phyloP scores from a whole-genome alignment of 441 rosid genomes.

The Adansonia madagascariensis region DNA sequence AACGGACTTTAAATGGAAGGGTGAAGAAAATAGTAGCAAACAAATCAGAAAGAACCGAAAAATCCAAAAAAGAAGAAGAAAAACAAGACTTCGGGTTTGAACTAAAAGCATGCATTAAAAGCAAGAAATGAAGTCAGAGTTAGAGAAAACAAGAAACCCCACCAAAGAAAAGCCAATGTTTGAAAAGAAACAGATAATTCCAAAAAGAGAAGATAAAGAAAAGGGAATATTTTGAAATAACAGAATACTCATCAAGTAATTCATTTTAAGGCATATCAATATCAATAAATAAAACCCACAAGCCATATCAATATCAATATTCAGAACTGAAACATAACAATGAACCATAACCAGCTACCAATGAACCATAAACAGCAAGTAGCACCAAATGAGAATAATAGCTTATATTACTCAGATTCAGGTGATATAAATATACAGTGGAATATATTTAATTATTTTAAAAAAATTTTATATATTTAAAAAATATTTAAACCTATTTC shows the following conservation, averaged over 20 bases:
- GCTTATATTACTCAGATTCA: no score
- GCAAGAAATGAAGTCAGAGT: conserved; percentile 17
- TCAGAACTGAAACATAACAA: conserved; percentile 18
- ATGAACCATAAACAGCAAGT: conserved; percentile 15
- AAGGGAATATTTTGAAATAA: conserved; percentile 21
- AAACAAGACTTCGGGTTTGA: conserved; percentile 22
- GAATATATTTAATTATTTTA: no score
- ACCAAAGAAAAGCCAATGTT: conserved; percentile 23
- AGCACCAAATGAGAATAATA: conserved; percentile 26
- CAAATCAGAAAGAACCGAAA: conserved; percentile 8
- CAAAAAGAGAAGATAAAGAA: conserved; percentile 17
- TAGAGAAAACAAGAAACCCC: conserved; percentile 13
- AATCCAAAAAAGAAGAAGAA: conserved; percentile 23
- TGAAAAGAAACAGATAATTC: conserved; percentile 30
- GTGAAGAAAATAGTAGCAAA: neutral
- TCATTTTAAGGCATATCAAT: conserved; percentile 17
- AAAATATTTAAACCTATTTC: no score
- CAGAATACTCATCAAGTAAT: no score
- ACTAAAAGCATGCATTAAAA: conserved; percentile 28
- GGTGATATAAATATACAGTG: no score
- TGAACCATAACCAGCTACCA: neutral
- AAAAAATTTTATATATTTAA: no score
- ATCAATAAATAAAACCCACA: conserved; percentile 3
- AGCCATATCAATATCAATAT: no score
- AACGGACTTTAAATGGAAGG: conserved; percentile 16